These are phyloP conservation scores for Fusarium odoratissimum DNA, from an alignment of 2,329 filamentous ascomycete species.

Conservation along the genomic window DNA sequence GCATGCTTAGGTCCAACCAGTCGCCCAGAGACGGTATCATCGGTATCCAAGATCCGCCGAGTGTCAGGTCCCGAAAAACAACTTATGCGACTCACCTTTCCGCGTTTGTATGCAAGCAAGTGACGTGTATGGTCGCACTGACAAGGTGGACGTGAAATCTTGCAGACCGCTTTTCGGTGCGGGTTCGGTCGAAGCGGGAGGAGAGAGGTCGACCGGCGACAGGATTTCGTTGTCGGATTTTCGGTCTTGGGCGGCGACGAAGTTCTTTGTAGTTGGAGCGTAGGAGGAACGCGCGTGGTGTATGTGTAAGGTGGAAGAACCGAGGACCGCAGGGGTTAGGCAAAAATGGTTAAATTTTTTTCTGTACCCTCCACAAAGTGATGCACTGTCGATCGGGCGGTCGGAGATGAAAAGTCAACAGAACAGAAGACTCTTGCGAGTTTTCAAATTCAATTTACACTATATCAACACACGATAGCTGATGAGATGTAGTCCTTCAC, in stretches of 20 bases:
- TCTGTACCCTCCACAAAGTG: constrained; percentile 28
- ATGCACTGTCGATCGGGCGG: constrained; percentile 27
- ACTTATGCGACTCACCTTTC: constrained; percentile 38
- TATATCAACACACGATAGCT: constrained; percentile 12
- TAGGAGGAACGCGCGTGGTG: constrained; percentile 12
- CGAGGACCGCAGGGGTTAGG: constrained; percentile 15
- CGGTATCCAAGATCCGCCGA: constrained; percentile 27
- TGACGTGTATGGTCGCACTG: constrained; percentile 40
- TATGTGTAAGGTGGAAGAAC: constrained; percentile 18
- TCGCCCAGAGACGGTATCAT: constrained; percentile 2
- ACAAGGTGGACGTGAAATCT: constrained; percentile 17
- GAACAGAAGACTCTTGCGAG: constrained; percentile 18
- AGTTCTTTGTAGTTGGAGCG: constrained; percentile 15
- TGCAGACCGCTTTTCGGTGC: constrained; percentile 30
- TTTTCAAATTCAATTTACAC: constrained; percentile 25
- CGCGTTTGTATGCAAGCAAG: constrained; percentile 37
- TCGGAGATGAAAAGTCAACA: constrained; percentile 11
- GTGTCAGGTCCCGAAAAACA: constrained; percentile 6
- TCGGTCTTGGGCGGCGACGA: constrained; percentile 11
- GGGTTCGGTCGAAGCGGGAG: constrained; percentile 17
- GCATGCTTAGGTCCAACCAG: constrained; percentile 11
- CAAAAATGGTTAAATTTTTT: constrained; percentile 31
- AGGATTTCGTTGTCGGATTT: constrained; percentile 27
- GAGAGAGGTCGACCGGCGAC: constrained; percentile 44
- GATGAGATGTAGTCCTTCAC: constrained; percentile 38